Percentiles rank a stretch among this genome's conserved stretches.
Evolutionary conservation across 148 eudicot genomes (phyloP).

Genomic region (Arctostaphylos glauca): DNA sequence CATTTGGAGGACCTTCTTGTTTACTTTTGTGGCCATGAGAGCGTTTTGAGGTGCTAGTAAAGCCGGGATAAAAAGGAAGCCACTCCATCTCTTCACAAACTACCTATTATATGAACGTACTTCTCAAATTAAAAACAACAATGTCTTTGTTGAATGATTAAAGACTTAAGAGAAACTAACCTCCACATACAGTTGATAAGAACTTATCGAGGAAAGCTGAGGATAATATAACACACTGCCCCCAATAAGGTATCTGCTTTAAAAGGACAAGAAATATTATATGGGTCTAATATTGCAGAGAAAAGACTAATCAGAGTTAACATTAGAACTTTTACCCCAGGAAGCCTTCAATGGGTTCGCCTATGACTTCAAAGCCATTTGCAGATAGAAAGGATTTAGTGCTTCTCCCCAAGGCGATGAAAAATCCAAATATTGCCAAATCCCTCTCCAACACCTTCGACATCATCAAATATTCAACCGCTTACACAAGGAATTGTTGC

Average conservation of each 20-base stretch:
- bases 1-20: conserved; percentile 60
- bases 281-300: not conserved
- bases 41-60: conserved; percentile 48
- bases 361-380: conserved; percentile 66
- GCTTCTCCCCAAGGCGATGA: conserved; percentile 92
- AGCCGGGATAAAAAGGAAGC: conserved; percentile 91
- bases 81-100: conserved; percentile 99
- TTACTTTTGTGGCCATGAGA: conserved; percentile 51
- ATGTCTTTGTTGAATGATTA: not conserved
- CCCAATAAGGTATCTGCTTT: conserved; percentile 72
- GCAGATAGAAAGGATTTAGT: conserved; percentile 67
- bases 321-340: conserved; percentile 47
- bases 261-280: conserved; percentile 17
- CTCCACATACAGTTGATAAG: conserved; percentile 97
- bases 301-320: conserved; percentile 7
- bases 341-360: conserved; percentile 74
- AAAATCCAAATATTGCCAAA: conserved; percentile 93
- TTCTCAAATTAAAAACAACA: conserved; percentile 16
- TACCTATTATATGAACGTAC: conserved; percentile 45
- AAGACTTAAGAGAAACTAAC: conserved; percentile 47
- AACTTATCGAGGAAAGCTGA: conserved; percentile 90
- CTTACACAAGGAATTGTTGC: not conserved
- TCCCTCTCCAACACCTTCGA: conserved; percentile 78
- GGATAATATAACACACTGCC: conserved; percentile 93
- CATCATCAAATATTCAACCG: conserved; percentile 14